Base-by-base conservation (phyloP, 1,139 yeast species). In the Scheffersomyces illinoinensis region DNA sequence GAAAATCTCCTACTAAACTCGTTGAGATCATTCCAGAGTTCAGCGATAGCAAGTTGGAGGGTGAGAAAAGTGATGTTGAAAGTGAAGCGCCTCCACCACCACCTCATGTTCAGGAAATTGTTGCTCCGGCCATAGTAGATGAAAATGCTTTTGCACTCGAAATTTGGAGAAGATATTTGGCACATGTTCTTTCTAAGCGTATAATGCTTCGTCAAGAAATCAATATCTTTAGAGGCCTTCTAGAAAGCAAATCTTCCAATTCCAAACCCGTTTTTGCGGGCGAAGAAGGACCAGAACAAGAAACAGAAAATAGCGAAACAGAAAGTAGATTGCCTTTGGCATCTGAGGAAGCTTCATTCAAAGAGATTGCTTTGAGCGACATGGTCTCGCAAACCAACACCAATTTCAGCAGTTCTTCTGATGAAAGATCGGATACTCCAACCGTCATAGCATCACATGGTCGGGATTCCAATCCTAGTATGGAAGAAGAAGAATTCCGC, bases 171-270 rank as follows among this genome's bases (percentile, higher is more conserved):
- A 67, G 65, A 23, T 81, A 81, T 63, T 74, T 81, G 58, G 59
- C 68, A 43, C 69, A 69, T 53, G 84, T 80, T n/a, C 61, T 79
- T 17, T 68, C 69, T 54, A 78, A 76, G 61, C 64, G 85, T 53
- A 79, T 81, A 50, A 75, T 73, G 59, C 70, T 81, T 57, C 71
- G 84, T 55, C 83, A 79, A 61, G 85, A 81, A 62, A 79, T 81
- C 57, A 68, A 64, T 51, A 64, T 72, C 59, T 81, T 74, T 68
- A 81, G 77, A 61, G 58, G 71, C 3, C 72, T 76, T 58, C 60
- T 68, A 59, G 69, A 67, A 23, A 60, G 61, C 54, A 58, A 49
- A 39, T 33, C 43, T 33, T 5, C 17, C 4, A 12, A 33, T 4
- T 33, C 10, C 14, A 17, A 2, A 33, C 50, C 10, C 46, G 54